These are phyloP conservation scores for Theobroma grandiflorum DNA, from an alignment of 441 rosid genomes.

Conservation along the genomic window DNA sequence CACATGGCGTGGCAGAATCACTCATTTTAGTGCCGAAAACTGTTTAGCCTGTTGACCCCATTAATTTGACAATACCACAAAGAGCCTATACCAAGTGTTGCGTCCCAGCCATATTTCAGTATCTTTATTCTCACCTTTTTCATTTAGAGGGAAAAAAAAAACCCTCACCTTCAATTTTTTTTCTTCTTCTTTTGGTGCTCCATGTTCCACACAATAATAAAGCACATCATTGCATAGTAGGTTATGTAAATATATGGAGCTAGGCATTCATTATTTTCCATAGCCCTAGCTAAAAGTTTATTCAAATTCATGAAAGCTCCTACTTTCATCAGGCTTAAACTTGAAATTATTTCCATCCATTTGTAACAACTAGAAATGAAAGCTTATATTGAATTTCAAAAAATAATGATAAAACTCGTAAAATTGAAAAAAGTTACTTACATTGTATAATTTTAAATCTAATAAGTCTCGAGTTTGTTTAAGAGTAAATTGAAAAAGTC, in stretches of 20 bases:
- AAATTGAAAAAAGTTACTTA: too few species aligned
- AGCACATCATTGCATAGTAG: conserved; percentile 42
- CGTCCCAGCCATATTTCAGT: conserved; percentile 35
- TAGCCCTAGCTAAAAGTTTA: too few species aligned
- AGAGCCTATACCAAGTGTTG: conserved; percentile 34
- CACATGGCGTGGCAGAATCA: conserved; percentile 30
- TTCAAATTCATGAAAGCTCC: too few species aligned
- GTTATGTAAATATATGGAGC: not conserved
- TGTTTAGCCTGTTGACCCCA: conserved; percentile 49
- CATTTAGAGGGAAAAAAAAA: conserved; percentile 32
- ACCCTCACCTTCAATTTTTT: conserved; percentile 41
- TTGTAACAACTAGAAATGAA: too few species aligned
- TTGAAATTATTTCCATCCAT: too few species aligned
- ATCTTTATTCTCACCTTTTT: conserved; percentile 37
- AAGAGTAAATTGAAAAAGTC: too few species aligned
- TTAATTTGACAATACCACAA: conserved; percentile 43
- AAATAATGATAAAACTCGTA: too few species aligned
- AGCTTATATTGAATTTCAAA: not conserved
- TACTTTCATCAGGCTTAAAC: too few species aligned
- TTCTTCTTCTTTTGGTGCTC: conserved; percentile 27
- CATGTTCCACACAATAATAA: conserved; percentile 37
- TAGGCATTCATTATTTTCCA: not conserved
- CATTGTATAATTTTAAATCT: too few species aligned
- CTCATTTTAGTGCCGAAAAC: conserved; percentile 51
- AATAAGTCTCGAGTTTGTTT: too few species aligned